Evolutionary conservation across 257 asterid species (phyloP), one percentile per base, ranked within the genome.

Genomic region (Cordia subcordata): DNA sequence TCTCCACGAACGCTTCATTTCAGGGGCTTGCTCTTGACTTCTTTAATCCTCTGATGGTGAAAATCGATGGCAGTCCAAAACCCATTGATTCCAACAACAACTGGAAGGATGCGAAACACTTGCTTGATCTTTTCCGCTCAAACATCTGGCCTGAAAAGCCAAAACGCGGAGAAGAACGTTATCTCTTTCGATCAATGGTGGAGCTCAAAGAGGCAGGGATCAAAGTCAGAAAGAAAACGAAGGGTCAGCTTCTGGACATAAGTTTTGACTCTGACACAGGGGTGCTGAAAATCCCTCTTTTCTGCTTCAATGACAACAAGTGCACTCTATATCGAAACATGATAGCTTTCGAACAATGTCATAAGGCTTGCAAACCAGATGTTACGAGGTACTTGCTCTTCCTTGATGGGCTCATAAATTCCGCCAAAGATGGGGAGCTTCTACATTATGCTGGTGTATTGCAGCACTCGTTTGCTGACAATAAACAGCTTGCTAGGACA

Each of bases 301-400:
- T 57, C n/a, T 13, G 47, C 27, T 16, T 57, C 47, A 13, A 57
- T 11, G 61, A 57, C 18, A 14, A 38, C 46, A 20, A 11, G n/a
- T 33, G 49, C 49, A 33, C 47, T 38, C 49, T 57, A 1, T 57
- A 33, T 10, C 22, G 61, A 35, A 57, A 57, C 61, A 33, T 57
- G 46, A n/a, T 57, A 11, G 61, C 61, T 11, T 57, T 33, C n/a
- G 61, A 57, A 38, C 61, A 57, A 57, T 57, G 62, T 44, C 23
- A 57, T 33, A 57, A 57, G 33, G 50, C 62, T 1, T 39, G 62
- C 33, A 45, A 57, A 37, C 62, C 62, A 20, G 62, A 57, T 11
- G 62, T 57, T 42, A 57, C 18, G 14, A 35, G 62, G 62, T 57
- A 57, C 50, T 57, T 57, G 62, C 38, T 57, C 9, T 57, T 57